Evolutionary conservation across 2,329 filamentous ascomycete species (phyloP).

Genomic region (Pseudocercospora musae): DNA sequence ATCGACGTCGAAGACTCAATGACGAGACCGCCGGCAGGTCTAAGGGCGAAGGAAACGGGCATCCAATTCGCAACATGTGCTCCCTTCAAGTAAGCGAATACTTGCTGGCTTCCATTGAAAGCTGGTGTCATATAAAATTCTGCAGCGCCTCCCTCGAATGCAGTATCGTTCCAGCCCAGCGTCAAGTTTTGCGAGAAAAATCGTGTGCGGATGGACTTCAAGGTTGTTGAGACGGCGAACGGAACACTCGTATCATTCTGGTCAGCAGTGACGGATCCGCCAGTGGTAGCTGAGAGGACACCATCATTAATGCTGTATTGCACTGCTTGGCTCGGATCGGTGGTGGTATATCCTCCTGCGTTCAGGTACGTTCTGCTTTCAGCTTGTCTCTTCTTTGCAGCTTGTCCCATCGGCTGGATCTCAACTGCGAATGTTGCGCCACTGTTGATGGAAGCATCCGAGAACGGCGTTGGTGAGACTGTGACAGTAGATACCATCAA

Average conservation of each 20-base stretch:
- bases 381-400: slow-evolving; percentile 24
- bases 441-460: slow-evolving; percentile 30
- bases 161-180: slow-evolving; percentile 34
- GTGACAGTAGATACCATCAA: slow-evolving; percentile 31
- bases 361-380: slow-evolving; percentile 28
- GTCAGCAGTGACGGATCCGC: slow-evolving; percentile 29
- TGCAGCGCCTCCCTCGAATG: slow-evolving; percentile 32
- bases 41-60: slow-evolving; percentile 28
- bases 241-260: slow-evolving; percentile 22
- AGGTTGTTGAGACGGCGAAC: slow-evolving; percentile 26
- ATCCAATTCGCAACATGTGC: slow-evolving; percentile 28
- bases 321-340: slow-evolving; percentile 28
- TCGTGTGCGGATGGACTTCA: slow-evolving; percentile 28
- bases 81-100: slow-evolving; percentile 33
- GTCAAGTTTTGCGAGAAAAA: slow-evolving; percentile 30
- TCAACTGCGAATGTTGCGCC: slow-evolving; percentile 34
- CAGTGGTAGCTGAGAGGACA: slow-evolving; percentile 21
- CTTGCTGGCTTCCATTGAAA: slow-evolving; percentile 27
- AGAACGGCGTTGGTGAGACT: slow-evolving; percentile 24
- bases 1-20: slow-evolving; percentile 12
- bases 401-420: slow-evolving; percentile 19
- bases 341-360: slow-evolving; percentile 35
- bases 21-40: slow-evolving; percentile 18
- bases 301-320: slow-evolving; percentile 32
- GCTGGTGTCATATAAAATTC: slow-evolving; percentile 34